Evolutionary conservation across 2,329 filamentous ascomycete genomes (phyloP).

Genomic region (Aurifilum marmelostoma): DNA sequence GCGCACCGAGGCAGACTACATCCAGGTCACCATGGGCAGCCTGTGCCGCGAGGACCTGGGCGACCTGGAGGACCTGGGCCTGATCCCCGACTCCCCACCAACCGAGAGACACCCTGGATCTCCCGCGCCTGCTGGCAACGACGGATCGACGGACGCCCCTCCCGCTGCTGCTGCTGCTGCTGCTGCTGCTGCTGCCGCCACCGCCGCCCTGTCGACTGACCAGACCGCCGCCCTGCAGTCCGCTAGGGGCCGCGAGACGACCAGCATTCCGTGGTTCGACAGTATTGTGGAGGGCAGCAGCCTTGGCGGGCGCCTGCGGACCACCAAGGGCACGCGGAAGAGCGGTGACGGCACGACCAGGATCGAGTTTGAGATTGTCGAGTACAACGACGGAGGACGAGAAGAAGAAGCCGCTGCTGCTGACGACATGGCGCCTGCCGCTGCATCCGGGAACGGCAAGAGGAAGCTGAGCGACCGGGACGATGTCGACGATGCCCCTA

Average conservation of each 20-base stretch:
- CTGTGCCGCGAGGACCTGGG: conserved; percentile 71
- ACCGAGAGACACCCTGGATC: conserved; percentile 38
- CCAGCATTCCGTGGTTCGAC: conserved; percentile 85
- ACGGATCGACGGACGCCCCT: conserved; percentile 38
- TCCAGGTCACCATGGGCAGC: conserved; percentile 81
- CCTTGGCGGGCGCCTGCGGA: conserved; percentile 69
- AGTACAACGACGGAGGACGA: conserved; percentile 60
- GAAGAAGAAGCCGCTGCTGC: too few relatives aligned
- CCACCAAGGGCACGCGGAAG: conserved; percentile 56
- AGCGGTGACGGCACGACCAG: conserved; percentile 66
- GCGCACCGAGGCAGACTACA: conserved; percentile 71
- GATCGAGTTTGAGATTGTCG: conserved; percentile 83
- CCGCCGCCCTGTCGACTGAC: background rate
- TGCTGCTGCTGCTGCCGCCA: conserved; percentile 9
- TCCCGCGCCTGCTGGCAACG: conserved; percentile 30
- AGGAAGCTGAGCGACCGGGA: conserved; percentile 55
- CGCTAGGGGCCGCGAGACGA: conserved; percentile 57
- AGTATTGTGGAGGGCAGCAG: conserved; percentile 76
- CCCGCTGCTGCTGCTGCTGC: conserved; percentile 10
- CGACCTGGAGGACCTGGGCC: conserved; percentile 72
- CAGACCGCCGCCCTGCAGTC: conserved; percentile 29
- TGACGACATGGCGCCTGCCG: too few relatives aligned
- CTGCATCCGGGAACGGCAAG: conserved; percentile 46
- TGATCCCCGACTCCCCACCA: conserved; percentile 58
- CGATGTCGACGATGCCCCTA: conserved; percentile 26